Evolutionary conservation across 2,329 filamentous ascomycete genomes (phyloP).

Genomic region (Sporothrix inflata): DNA sequence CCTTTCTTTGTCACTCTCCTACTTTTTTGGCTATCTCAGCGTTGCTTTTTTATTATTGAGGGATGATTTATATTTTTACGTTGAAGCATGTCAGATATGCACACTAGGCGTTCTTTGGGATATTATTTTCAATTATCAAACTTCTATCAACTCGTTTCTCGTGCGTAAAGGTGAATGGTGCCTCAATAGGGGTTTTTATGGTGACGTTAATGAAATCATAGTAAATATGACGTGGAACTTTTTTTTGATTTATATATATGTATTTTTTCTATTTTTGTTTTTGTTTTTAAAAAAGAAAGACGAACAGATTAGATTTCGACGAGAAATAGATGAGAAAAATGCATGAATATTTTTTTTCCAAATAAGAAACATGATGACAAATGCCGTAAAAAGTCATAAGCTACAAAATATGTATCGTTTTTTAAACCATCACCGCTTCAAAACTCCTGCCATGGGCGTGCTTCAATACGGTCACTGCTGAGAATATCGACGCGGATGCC

Average conservation of each 20-base stretch:
- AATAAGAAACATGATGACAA: not conserved
- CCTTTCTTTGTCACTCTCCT: not conserved
- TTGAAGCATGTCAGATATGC: not conserved
- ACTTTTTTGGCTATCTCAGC: not conserved
- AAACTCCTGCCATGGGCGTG: conserved; percentile 49
- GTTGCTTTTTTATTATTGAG: not conserved
- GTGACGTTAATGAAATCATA: too few relatives aligned
- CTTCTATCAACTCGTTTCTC: not conserved
- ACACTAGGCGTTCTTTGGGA: not conserved
- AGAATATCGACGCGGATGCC: conserved; percentile 58
- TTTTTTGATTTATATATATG: too few relatives aligned
- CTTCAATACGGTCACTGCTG: conserved; percentile 52
- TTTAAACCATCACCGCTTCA: not conserved
- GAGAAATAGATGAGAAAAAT: too few relatives aligned
- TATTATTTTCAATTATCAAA: not conserved
- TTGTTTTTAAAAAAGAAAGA: too few relatives aligned
- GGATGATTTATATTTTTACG: not conserved
- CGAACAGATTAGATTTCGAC: too few relatives aligned
- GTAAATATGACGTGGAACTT: too few relatives aligned
- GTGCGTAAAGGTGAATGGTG: too few relatives aligned
- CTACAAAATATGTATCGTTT: not conserved
- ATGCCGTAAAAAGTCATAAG: not conserved
- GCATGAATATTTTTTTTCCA: too few relatives aligned
- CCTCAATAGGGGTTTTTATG: too few relatives aligned
- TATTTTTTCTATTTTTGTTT: too few relatives aligned